Conservation (phyloP, 2,329 filamentous ascomycete species). For the Aurifilum marmelostoma region DNA sequence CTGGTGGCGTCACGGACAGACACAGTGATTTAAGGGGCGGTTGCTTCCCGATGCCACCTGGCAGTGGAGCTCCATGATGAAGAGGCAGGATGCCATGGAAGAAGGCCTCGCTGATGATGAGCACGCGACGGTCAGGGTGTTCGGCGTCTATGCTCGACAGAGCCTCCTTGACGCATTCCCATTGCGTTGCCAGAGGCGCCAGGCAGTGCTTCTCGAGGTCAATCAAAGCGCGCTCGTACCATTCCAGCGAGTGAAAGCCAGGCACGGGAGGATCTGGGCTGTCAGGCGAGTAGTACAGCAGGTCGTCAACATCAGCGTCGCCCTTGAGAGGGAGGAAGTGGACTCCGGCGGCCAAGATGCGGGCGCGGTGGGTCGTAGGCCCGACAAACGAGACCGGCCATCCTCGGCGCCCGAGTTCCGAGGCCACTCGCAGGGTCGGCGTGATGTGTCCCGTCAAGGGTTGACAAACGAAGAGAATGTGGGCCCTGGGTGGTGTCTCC, state of each 20-base stretch:
- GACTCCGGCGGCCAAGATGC: constrained; percentile 40
- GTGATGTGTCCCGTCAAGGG: constrained; percentile 43
- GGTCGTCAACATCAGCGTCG: constrained; percentile 41
- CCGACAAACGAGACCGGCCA: constrained; percentile 43
- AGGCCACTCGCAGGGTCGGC: constrained; percentile 41
- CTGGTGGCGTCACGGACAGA: constrained; percentile 43
- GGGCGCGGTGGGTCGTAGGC: constrained; percentile 39
- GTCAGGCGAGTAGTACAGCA: constrained; percentile 35
- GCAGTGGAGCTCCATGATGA: constrained; percentile 37
- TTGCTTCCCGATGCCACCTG: constrained; percentile 26
- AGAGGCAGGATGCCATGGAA: constrained; percentile 43
- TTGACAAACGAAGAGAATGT: constrained; percentile 41
- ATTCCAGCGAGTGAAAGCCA: constrained; percentile 33
- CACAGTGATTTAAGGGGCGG: constrained; percentile 35
- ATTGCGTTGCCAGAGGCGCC: constrained; percentile 40
- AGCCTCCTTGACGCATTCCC: constrained; percentile 38
- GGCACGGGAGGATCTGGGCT: constrained; percentile 32
- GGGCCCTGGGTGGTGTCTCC: constrained; percentile 12
- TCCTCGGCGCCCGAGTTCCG: constrained; percentile 36
- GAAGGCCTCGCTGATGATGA: constrained; percentile 42
- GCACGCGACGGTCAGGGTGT: constrained; percentile 31
- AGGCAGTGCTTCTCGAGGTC: constrained; percentile 40
- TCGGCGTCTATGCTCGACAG: constrained; percentile 33
- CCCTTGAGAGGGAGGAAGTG: constrained; percentile 40
- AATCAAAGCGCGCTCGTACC: constrained; percentile 38